Percentiles rank a stretch among this genome's conserved stretches.
Conservation (phyloP, 2,329 filamentous ascomycete genomes). For the Epichloe brachyelytri region DNA sequence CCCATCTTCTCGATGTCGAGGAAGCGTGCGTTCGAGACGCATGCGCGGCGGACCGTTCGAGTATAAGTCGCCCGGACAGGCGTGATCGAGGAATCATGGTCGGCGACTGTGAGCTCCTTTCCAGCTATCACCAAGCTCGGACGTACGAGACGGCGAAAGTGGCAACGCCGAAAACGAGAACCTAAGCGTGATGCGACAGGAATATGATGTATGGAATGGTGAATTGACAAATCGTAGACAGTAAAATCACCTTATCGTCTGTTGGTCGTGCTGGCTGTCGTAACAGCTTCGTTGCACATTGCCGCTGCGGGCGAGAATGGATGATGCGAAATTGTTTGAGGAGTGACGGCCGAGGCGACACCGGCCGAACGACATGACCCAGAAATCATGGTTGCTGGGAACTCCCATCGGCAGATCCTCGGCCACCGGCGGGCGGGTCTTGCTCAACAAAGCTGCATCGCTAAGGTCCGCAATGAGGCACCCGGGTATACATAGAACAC, state of each 20-base stretch:
- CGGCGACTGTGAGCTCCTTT: neutral
- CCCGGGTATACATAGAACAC: too few species aligned
- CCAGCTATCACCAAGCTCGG: slow-evolving; percentile 1
- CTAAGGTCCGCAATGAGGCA: too few species aligned
- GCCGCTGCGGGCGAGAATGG: slow-evolving; percentile 17
- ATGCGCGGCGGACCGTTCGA: slow-evolving; percentile 21
- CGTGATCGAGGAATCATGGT: slow-evolving; percentile 30
- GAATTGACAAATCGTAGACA: neutral
- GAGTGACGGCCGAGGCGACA: slow-evolving; percentile 13
- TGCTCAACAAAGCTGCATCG: too few species aligned
- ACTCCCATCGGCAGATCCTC: slow-evolving; percentile 19
- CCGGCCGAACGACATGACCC: slow-evolving; percentile 5
- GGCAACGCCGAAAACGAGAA: neutral
- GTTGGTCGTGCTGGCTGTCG: slow-evolving; percentile 6
- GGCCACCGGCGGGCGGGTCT: slow-evolving; percentile 4
- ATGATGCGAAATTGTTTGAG: slow-evolving; percentile 13
- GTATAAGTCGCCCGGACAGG: slow-evolving; percentile 25
- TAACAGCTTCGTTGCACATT: slow-evolving; percentile 19
- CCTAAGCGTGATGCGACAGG: neutral
- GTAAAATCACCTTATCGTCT: slow-evolving; percentile 2
- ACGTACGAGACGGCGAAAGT: slow-evolving; percentile 4
- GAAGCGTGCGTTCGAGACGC: slow-evolving; percentile 14
- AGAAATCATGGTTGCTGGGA: slow-evolving; percentile 11
- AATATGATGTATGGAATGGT: neutral
- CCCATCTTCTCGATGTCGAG: slow-evolving; percentile 15